Evolutionary conservation across 1,284 basidiomycete species (phyloP).

Genomic region (Marasmius tenuissimus): DNA sequence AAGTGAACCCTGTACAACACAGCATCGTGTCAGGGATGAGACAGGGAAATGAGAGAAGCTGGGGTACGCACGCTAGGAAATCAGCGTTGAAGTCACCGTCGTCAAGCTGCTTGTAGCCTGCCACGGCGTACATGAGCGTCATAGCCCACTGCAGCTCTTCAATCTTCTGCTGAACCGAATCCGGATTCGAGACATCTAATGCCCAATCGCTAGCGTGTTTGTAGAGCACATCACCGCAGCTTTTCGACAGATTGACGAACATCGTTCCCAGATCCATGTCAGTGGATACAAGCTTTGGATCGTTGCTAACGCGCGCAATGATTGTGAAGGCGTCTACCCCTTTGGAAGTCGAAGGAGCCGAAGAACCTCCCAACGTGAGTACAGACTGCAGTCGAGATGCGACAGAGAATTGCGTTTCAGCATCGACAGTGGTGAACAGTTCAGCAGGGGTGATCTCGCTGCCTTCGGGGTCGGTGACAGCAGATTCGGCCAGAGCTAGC

Average conservation of each 20-base stretch:
- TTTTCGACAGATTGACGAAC: slow-evolving; percentile 22
- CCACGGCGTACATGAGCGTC: slow-evolving; percentile 38
- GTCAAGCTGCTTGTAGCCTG: slow-evolving; percentile 29
- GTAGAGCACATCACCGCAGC: slow-evolving; percentile 34
- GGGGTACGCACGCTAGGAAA: slow-evolving; percentile 39
- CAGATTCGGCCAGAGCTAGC: slow-evolving; percentile 35
- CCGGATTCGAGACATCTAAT: slow-evolving; percentile 24
- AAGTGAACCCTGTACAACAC: slow-evolving; percentile 38
- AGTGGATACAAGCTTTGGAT: slow-evolving; percentile 29
- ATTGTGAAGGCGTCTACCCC: slow-evolving; percentile 37
- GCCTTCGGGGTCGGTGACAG: slow-evolving; percentile 27
- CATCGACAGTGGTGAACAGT: slow-evolving; percentile 5
- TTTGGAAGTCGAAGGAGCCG: slow-evolving; percentile 6
- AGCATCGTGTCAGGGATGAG: not conserved
- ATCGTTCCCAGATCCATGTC: slow-evolving; percentile 15
- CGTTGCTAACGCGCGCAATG: slow-evolving; percentile 40
- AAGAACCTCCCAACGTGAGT: not conserved
- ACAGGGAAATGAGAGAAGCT: not conserved
- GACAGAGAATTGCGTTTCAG: not conserved
- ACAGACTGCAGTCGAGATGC: slow-evolving; percentile 10
- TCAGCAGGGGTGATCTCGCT: not conserved
- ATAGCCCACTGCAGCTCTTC: slow-evolving; percentile 44
- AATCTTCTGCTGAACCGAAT: slow-evolving; percentile 33
- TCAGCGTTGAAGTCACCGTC: slow-evolving; percentile 30
- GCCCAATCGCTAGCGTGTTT: slow-evolving; percentile 49